Evolutionary conservation across 1,284 basidiomycete genomes (phyloP).

Genomic region (Boletellus deceptivus): DNA sequence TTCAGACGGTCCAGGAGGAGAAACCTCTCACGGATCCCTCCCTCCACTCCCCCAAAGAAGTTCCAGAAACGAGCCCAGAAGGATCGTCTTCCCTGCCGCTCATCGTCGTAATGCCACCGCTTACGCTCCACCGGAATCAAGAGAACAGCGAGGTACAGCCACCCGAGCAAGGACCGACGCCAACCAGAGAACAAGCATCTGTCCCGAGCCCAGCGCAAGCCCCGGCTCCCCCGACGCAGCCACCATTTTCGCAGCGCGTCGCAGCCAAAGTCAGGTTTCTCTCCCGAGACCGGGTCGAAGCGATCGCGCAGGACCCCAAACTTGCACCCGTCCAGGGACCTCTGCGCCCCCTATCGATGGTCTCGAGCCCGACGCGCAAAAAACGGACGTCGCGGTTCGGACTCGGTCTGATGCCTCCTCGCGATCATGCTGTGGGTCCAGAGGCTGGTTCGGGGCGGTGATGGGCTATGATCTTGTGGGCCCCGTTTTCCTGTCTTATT

Average conservation of each 20-base stretch:
- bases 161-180: not conserved
- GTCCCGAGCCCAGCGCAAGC: not conserved
- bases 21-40: slow-evolving; percentile 14
- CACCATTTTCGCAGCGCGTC: slow-evolving; percentile 11
- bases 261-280: slow-evolving; percentile 19
- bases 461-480: slow-evolving; percentile 1
- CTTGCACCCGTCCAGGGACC: slow-evolving; percentile 34
- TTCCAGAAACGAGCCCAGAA: slow-evolving; percentile 6
- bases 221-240: not conserved
- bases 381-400: slow-evolving; percentile 23
- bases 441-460: not conserved
- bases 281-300: slow-evolving; percentile 26
- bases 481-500: too few relatives aligned
- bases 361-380: slow-evolving; percentile 13
- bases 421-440: not conserved
- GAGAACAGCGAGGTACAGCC: not conserved
- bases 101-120: slow-evolving; percentile 12
- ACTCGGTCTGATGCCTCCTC: slow-evolving; percentile 16
- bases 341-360: slow-evolving; percentile 30
- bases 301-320: slow-evolving; percentile 29
- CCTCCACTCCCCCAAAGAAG: slow-evolving; percentile 1
- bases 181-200: not conserved
- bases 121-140: slow-evolving; percentile 9
- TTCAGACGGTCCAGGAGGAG: slow-evolving; percentile 17
- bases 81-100: slow-evolving; percentile 16